Conservation (phyloP, 345 rosid species). For the Capsella bursapastoris region DNA sequence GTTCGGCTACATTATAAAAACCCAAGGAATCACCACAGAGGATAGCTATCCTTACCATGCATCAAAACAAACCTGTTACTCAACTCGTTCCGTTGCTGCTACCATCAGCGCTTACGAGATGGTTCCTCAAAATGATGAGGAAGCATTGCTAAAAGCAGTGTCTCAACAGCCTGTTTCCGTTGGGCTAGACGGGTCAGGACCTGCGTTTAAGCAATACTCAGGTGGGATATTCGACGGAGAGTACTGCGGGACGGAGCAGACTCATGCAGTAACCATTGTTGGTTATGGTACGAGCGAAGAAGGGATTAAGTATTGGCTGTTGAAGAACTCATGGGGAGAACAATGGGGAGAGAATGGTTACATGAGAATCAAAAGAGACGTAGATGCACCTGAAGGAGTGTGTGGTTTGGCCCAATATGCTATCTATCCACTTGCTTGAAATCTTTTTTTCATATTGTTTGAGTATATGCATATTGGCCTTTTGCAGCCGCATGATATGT, state of each 20-base stretch:
- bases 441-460: not conserved
- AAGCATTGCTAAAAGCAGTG: conserved; percentile 18
- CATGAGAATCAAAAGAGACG: too few species aligned
- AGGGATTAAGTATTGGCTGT: conserved; percentile 46
- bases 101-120: conserved; percentile 8
- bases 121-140: not conserved
- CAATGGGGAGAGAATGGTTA: conserved; percentile 50
- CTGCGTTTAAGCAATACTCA: conserved; percentile 26
- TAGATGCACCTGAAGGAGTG: conserved; percentile 34
- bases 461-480: not conserved
- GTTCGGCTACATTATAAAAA: conserved; percentile 39
- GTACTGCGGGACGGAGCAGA: conserved; percentile 25
- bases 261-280: conserved; percentile 50
- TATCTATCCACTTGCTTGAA: conserved; percentile 48
- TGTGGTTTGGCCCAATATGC: conserved; percentile 54
- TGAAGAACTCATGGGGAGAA: conserved; percentile 63
- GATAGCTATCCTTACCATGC: conserved; percentile 9
- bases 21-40: conserved; percentile 45
- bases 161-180: conserved; percentile 50
- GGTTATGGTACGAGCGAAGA: conserved; percentile 47
- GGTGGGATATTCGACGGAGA: conserved; percentile 43
- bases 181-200: conserved; percentile 30
- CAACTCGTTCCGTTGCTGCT: not conserved
- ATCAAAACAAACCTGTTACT: conserved; percentile 14
- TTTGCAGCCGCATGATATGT: too few species aligned